These are phyloP conservation scores for Umbilicaria muhlenbergii DNA, from an alignment of 495 filamentous ascomycete species.

Conservation along the genomic window DNA sequence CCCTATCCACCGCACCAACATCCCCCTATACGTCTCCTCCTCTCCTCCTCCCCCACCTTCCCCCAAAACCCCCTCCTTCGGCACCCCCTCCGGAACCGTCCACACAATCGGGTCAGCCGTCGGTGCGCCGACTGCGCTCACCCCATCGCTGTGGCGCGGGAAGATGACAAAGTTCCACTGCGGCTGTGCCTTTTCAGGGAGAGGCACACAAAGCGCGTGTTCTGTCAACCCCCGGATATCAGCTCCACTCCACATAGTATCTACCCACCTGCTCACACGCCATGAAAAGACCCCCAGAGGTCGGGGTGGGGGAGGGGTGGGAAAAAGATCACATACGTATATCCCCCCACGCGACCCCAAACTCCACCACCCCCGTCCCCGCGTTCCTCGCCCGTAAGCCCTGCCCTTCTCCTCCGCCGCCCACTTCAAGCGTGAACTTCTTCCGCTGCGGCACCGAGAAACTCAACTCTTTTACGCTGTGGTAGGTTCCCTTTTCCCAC, in stretches of 20 bases:
- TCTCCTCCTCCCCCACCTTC: conserved; percentile 92
- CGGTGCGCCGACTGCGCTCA: conserved; percentile 26
- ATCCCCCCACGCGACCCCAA: conserved; percentile 50
- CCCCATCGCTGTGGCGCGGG: conserved; percentile 42
- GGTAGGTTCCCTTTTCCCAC: conserved; percentile 23
- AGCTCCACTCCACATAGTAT: too few relatives aligned
- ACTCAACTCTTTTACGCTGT: conserved; percentile 54
- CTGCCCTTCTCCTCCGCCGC: conserved; percentile 26
- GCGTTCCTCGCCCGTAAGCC: conserved; percentile 56
- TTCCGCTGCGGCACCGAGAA: conserved; percentile 76
- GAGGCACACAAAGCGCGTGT: conserved; percentile 65
- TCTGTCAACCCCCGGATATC: conserved; percentile 38
- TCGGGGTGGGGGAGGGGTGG: too few relatives aligned
- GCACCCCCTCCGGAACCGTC: conserved; percentile 57
- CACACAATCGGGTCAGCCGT: conserved; percentile 64
- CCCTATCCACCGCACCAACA: conserved; percentile 36
- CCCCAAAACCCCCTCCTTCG: conserved; percentile 65
- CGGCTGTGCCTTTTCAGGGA: conserved; percentile 78
- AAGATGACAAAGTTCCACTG: conserved; percentile 86
- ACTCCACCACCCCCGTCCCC: conserved; percentile 47
- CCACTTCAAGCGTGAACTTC: conserved; percentile 70
- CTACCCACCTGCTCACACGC: too few relatives aligned
- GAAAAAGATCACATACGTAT: conserved; percentile 47
- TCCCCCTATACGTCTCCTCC: conserved; percentile 40
- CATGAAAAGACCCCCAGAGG: too few relatives aligned